Base-by-base conservation (phyloP, 1,139 yeast species). In the Geotrichum macrosporum region DNA sequence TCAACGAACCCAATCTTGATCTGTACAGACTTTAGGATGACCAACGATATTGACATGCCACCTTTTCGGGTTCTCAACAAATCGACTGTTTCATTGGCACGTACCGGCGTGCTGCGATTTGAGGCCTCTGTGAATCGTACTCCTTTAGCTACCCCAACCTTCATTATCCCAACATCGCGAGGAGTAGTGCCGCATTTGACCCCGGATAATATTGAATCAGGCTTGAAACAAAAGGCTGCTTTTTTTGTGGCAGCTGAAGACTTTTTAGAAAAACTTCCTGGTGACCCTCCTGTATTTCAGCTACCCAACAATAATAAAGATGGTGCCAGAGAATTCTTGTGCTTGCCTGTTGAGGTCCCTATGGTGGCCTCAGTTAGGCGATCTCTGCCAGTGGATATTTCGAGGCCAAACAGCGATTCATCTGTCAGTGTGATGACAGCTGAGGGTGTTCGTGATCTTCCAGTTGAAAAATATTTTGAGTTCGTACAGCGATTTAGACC, bases 171-270 rank as follows among this genome's bases (percentile, higher is more conserved):
- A 2, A 65, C 73, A 2, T 57, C 63, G 3, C 58, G 74, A 33
- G 74, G 73, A 2, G 66, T 64, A 1, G 57, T 70, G 18, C 68
- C 71, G 3, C 74, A 70, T 48, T 43, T 70, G 46, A 67, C 73
- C 13, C 74, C 73, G 4, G 74, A 70, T 51, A 62, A 63, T 47
- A 59, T 62, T 18, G 46, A 46, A 15, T 52, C 56, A 15, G 42
- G 39, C 12, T 44, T 35, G 16, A 24, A 45, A 4, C 47, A 51
- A 9, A 47, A 56, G 5, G 49, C 57, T 0, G 66, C 59, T 1
- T 49, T 62, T 12, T 9, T 54, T 45, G 6, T 34, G 46, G 34
- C 41, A 26, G 37, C 40, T 22, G 34, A 35, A n/a, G 46, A 43
- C 18, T 35, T 59, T 46, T 50, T 57, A 55, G 67, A 53, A 47